Evolutionary conservation across 1,284 basidiomycete genomes (phyloP).

Genomic region (Irpex sp.): DNA sequence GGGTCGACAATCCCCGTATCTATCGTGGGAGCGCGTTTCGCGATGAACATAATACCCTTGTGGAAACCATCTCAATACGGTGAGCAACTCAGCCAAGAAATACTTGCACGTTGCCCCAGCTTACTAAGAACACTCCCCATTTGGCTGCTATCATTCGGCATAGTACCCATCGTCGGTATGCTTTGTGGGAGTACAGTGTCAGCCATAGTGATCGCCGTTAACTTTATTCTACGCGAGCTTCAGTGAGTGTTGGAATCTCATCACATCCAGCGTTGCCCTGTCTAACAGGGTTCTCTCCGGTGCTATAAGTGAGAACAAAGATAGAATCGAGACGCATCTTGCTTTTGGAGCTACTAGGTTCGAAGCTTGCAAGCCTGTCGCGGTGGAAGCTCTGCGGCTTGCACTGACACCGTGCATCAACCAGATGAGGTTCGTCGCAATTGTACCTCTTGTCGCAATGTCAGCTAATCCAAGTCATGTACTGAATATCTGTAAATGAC

Average conservation of each 20-base stretch:
- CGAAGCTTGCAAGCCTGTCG: conserved; percentile 78
- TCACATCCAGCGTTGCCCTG: neutral
- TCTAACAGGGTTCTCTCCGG: neutral
- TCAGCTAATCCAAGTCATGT: no score
- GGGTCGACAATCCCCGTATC: conserved; percentile 79
- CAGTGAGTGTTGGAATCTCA: conserved; percentile 38
- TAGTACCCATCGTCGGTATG: conserved; percentile 83
- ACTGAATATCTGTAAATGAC: neutral
- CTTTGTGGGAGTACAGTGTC: conserved; percentile 78
- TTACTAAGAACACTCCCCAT: neutral
- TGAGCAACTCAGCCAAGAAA: conserved; percentile 29
- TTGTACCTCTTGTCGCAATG: conserved; percentile 21
- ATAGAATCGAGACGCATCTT: conserved; percentile 81
- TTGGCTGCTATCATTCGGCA: conserved; percentile 21
- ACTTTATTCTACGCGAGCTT: conserved; percentile 63
- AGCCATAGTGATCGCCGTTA: conserved; percentile 65
- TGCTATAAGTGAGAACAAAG: conserved; percentile 63
- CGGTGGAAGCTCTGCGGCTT: conserved; percentile 68
- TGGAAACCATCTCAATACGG: conserved; percentile 82
- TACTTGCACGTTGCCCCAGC: neutral
- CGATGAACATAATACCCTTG: conserved; percentile 74
- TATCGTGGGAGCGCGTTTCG: conserved; percentile 69
- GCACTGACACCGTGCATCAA: conserved; percentile 80
- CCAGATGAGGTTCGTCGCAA: conserved; percentile 64
- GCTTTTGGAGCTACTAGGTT: conserved; percentile 79